Percentiles rank a stretch among this genome's conserved stretches.
These are phyloP conservation scores for Cladobotryum mycophilum DNA, from an alignment of 2,329 filamentous ascomycete genomes.

Conservation along the genomic window DNA sequence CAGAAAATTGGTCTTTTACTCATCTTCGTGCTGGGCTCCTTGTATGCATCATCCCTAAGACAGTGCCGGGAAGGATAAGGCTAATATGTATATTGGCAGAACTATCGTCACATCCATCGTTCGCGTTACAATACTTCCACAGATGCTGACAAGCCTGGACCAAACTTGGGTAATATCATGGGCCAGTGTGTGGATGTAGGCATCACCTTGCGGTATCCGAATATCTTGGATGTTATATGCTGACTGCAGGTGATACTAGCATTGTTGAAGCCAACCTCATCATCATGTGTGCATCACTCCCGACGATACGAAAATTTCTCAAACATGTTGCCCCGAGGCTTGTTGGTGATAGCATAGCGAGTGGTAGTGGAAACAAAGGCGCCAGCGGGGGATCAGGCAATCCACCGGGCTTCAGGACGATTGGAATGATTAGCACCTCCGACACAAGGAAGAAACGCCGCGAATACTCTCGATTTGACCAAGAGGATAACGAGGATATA, in stretches of 20 bases:
- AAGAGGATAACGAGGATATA: neutral
- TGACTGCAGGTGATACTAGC: constrained; percentile 13
- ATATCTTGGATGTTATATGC: neutral
- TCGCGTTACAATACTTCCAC: too few relatives aligned
- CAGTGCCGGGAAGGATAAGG: too few relatives aligned
- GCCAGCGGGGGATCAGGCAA: constrained; percentile 11
- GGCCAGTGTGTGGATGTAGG: too few relatives aligned
- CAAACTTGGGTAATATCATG: too few relatives aligned
- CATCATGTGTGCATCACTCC: constrained; percentile 30
- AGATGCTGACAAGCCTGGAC: too few relatives aligned
- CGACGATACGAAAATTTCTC: constrained; percentile 31
- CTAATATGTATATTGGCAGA: too few relatives aligned
- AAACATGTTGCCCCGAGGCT: constrained; percentile 18
- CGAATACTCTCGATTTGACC: neutral
- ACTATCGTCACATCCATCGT: too few relatives aligned
- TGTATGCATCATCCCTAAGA: constrained; percentile 8
- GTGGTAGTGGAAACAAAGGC: too few relatives aligned
- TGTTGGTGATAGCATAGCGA: too few relatives aligned
- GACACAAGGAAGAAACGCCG: neutral
- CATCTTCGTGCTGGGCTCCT: constrained; percentile 39
- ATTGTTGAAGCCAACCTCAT: constrained; percentile 31
- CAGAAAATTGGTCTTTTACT: constrained; percentile 40
- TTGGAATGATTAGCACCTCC: neutral
- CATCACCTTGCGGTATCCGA: too few relatives aligned
- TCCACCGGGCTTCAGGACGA: neutral